phyloP scores from a whole-genome alignment of 371 early-diverging fungal species.

The Mucor mucedo region DNA sequence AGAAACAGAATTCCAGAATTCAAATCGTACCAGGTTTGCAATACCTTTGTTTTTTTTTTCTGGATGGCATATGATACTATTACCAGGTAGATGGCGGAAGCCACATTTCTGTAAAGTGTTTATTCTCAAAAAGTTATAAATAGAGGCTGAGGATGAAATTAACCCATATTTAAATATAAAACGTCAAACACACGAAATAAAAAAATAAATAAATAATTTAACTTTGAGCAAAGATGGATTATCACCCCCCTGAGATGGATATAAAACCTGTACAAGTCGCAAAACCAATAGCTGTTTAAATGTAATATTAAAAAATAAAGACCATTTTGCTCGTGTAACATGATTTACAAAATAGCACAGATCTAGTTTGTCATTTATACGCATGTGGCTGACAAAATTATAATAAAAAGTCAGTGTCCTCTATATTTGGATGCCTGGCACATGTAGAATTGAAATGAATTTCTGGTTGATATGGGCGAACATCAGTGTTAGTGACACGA shows the following conservation, averaged over 20 bases:
- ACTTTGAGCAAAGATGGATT: no score
- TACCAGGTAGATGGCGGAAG: neutral
- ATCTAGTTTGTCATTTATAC: neutral
- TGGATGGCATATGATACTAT: no score
- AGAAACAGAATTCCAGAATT: no score
- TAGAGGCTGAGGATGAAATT: constrained; percentile 1
- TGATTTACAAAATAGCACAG: neutral
- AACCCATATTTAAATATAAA: neutral
- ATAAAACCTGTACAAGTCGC: no score
- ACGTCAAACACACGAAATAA: neutral
- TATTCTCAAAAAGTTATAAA: neutral
- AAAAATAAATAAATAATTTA: neutral
- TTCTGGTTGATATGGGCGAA: neutral
- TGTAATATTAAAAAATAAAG: neutral
- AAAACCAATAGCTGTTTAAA: neutral
- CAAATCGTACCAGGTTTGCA: no score
- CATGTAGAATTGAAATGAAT: neutral
- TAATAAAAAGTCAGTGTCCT: neutral
- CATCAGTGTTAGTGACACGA: no score
- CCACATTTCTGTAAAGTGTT: neutral
- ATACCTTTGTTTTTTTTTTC: no score
- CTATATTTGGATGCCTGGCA: neutral
- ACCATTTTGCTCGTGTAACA: neutral
- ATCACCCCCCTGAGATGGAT: no score
- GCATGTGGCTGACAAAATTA: neutral